Evolutionary conservation across 768 basidiomycete genomes (phyloP).

Genomic region (Pleurotus sapidus): DNA sequence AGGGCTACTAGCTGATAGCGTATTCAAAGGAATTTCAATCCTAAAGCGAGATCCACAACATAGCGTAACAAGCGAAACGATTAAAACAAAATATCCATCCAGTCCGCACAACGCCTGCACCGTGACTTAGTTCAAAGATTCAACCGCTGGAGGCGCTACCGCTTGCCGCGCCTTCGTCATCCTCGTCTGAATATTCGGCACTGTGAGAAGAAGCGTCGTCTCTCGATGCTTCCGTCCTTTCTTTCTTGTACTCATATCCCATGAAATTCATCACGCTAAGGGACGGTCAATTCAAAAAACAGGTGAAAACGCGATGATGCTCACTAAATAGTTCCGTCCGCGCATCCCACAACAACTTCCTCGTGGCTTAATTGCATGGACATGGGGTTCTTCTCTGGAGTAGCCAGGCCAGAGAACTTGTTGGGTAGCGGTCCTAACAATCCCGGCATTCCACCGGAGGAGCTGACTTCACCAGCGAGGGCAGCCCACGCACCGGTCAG

Average conservation of each 20-base stretch:
- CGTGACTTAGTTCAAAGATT: not conserved
- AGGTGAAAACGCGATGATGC: conserved; percentile 25
- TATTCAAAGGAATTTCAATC: no score
- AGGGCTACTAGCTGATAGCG: no score
- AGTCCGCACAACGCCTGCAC: not conserved
- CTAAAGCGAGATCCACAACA: no score
- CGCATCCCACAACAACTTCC: conserved; percentile 88
- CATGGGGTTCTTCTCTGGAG: conserved; percentile 93
- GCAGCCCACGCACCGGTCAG: conserved; percentile 77
- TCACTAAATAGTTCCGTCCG: conserved; percentile 89
- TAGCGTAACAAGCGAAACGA: no score
- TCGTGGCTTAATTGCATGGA: conserved; percentile 90
- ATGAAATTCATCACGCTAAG: conserved; percentile 28
- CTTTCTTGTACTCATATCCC: conserved; percentile 24
- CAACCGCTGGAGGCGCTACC: not conserved
- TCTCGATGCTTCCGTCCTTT: not conserved
- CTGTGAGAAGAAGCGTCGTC: no score
- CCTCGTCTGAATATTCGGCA: not conserved
- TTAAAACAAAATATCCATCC: conserved; percentile 7
- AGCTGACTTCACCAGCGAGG: conserved; percentile 39
- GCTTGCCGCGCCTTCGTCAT: not conserved
- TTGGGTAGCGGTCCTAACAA: conserved; percentile 57
- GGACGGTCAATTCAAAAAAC: conserved; percentile 11
- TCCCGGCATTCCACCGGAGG: conserved; percentile 48
- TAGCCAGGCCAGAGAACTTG: conserved; percentile 77